Base-by-base conservation (phyloP, 352 stramenopile genomes). In the Phytopythium chamaehyphon region DNA sequence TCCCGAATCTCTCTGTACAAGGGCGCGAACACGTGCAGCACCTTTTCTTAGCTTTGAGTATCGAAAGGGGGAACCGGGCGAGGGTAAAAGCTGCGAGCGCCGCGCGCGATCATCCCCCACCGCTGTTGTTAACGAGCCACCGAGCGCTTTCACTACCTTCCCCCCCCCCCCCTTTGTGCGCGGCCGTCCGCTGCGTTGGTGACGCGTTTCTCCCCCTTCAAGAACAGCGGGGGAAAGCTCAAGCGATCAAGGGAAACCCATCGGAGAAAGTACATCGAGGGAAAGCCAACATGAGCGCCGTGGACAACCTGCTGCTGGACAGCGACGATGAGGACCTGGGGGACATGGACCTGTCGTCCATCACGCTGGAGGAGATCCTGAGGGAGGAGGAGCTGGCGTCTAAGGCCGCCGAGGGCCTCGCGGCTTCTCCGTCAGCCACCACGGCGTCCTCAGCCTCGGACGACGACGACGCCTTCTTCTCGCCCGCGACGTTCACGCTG, bases 321-420 rank as follows among this genome's bases (percentile, higher is more conserved):
- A 87, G 76, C 55, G 79, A 90, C 35, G 72, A 85, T 10, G 74
- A 88, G 43, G 79, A 88, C 47, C 48, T 90, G 33, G 73, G 62
- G 10, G 77, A 88, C 43, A 23, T 86, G 47, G 79, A 88, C 54
- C 66, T 90, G 42, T 73, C 67, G 15, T 49, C 65, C 51, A 85
- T 90, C 49, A 87, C 76, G 45, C 62, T 90, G 19, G 79, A 90
- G 51, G 74, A 88, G 47, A 90, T 90, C 55, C 54, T 90, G 40
- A 67, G 73, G 40, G 79, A 90, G 39, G 78, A 90, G 45, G 76
- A 83, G 54, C 62, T 84, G 28, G 73, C 71, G 15, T 38, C 40
- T 28, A 67, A 63, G 57, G 40, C 49, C 8, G 45, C 63, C 21
- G 69, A 67, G 8, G 60, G 45, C n/a, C 55, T 40, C 28, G 58